phyloP scores from a whole-genome alignment of 257 asterid species.

The Rhazya stricta region DNA sequence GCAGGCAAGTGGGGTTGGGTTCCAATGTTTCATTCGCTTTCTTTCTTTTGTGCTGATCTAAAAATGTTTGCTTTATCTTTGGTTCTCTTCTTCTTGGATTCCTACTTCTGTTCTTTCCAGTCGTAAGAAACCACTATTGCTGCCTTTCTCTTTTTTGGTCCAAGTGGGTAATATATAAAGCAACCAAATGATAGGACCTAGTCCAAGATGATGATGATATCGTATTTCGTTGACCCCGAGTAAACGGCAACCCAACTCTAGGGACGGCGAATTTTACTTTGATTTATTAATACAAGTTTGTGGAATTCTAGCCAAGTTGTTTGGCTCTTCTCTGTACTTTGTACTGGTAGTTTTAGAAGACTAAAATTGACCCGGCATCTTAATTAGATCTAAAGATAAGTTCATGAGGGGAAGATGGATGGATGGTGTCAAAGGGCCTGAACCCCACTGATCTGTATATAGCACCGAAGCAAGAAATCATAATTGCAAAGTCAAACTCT shows the following conservation, averaged over 20 bases:
- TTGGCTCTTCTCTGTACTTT: too few species aligned
- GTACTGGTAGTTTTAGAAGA: too few species aligned
- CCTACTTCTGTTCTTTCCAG: background rate
- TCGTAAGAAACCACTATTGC: slow-evolving; percentile 3
- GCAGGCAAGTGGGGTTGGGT: background rate
- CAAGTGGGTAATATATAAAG: slow-evolving; percentile 14
- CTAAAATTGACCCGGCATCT: too few species aligned
- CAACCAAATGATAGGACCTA: slow-evolving; percentile 4
- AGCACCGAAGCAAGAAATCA: background rate
- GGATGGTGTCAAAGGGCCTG: slow-evolving; percentile 13
- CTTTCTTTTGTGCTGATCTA: background rate
- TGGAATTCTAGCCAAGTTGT: slow-evolving; percentile 4
- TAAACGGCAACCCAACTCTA: background rate
- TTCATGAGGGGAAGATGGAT: background rate
- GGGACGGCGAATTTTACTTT: too few species aligned
- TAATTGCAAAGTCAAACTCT: slow-evolving; percentile 18
- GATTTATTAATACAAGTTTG: background rate
- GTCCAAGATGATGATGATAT: slow-evolving; percentile 17
- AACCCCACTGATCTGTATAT: slow-evolving; percentile 21
- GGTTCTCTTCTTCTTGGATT: slow-evolving; percentile 13
- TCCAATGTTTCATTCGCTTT: slow-evolving; percentile 4
- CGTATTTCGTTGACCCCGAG: slow-evolving; percentile 23
- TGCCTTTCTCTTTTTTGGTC: slow-evolving; percentile 7
- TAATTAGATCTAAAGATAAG: too few species aligned
- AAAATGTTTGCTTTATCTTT: background rate